phyloP scores from a whole-genome alignment of 2,329 filamentous ascomycete genomes.

The Fusarium lyarnte region DNA sequence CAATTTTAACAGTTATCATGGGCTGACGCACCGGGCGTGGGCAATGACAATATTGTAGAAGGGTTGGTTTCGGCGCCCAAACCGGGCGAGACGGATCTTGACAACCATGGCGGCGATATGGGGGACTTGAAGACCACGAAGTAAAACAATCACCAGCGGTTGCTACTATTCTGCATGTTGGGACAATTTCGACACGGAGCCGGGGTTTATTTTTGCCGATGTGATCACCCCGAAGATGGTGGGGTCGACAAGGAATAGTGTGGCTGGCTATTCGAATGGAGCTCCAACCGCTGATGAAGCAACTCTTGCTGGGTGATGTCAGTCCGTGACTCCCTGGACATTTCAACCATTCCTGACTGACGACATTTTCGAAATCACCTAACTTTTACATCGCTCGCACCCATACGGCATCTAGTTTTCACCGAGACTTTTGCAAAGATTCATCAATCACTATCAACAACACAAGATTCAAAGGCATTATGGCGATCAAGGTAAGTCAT shows the following conservation, averaged over 20 bases:
- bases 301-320: slow-evolving; percentile 29
- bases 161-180: slow-evolving; percentile 28
- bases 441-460: not conserved
- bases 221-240: slow-evolving; percentile 16
- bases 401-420: not conserved
- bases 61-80: slow-evolving; percentile 86
- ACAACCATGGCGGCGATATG: slow-evolving; percentile 75
- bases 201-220: slow-evolving; percentile 52
- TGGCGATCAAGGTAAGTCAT: slow-evolving; percentile 47
- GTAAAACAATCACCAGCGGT: not conserved
- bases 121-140: slow-evolving; percentile 28
- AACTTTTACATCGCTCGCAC: slow-evolving; percentile 13
- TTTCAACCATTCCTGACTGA: slow-evolving; percentile 24
- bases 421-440: not conserved
- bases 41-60: slow-evolving; percentile 98
- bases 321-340: slow-evolving; percentile 15
- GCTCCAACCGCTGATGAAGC: not conserved
- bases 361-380: slow-evolving; percentile 15
- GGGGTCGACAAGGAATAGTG: not conserved
- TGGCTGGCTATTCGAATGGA: not conserved
- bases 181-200: slow-evolving; percentile 45
- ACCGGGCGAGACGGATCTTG: slow-evolving; percentile 91
- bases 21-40: slow-evolving; percentile 79
- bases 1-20: not conserved
- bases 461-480: slow-evolving; percentile 38